Base-by-base conservation (phyloP, 179 eudicot genomes). In the Spinacia oleracea region DNA sequence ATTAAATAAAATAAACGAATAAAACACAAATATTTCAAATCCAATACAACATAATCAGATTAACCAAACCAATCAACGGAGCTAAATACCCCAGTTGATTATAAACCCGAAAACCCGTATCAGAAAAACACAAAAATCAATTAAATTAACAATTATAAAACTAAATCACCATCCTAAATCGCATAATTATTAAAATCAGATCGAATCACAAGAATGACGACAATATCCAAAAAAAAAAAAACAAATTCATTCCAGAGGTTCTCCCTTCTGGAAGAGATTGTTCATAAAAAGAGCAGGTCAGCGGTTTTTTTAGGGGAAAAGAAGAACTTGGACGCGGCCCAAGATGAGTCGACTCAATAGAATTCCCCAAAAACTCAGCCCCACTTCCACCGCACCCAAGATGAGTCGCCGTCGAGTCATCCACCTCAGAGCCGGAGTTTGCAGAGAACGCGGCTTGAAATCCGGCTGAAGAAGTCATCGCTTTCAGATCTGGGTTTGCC, bases 261-360 rank as follows among this genome's bases (percentile, higher is more conserved):
- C 96, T 23, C 88, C 95, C 84, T 90, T 90, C 3, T 85, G 91
- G 83, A 94, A 92, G 70, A 96, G 80, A 86, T 96, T 96, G 58
- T 90, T 82, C 91, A 96, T 96, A 89, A 86, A 90, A 73, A 83
- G 55, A 71, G 90, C 40, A 71, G 98, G 46, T 89, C 90, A 40
- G 84, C 31, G n/a, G 96, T 66, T 74, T 86, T 87, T 79, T 85
- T 85, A 16, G 99, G 91, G 43, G 91, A 85, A 77, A 91, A 90
- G 83, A 96, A 91, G 88, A 96, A 96, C 40, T 91, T 92, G n/a
- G 98, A 93, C 15, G 95, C 92, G 75, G n/a, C n/a, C n/a, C n/a
- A n/a, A n/a, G n/a, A n/a, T n/a, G n/a, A n/a, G n/a, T n/a, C n/a
- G n/a, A n/a, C n/a, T n/a, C n/a, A n/a, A n/a, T n/a, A n/a, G n/a